Evolutionary conservation across 768 basidiomycete species (phyloP), one percentile per base, ranked within the genome.

Genomic region (Melanogaster broomeanus): DNA sequence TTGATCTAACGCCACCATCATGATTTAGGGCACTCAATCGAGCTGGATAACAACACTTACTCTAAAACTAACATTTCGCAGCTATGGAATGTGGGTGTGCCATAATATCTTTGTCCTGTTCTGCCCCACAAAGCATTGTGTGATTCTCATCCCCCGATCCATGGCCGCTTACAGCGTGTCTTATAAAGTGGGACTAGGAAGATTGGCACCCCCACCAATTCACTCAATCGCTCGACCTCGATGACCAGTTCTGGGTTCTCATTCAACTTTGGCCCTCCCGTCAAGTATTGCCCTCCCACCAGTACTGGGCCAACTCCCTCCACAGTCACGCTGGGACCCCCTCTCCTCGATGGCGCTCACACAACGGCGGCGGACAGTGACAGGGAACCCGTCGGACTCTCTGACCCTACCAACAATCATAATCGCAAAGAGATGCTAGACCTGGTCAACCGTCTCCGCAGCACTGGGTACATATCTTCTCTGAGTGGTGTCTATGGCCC

Each of bases 391-490:
- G 75, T 87, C 4, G 85, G 85, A 0, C 72, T 87, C 0, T 79
- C 82, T 0, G 75, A 79, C 52, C 71, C 78, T 0, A 58, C 66
- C 10, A 63, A 76, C n/a, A 68, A 75, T 0, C 64, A 71, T 3
- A 67, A 64, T 1, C 72, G 83, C 6, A 74, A 78, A 5, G 70
- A 65, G 13, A 77, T 85, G 73, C 70, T 88, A 0, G 84, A 87
- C 44, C 61, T 84, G 0, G 72, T 86, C 2, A 85, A 87, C 49
- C 77, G 77, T 1, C 62, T 88, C 0, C 82, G 82, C 10, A 80
- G 66, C 40, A 85, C 84, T 0, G 87, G 87, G 87, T 84, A 52
- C 12, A 69, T 2, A 15, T 31, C 31, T 31, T 31, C 31, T 30
- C 10, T 30, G 28, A 31, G 11, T 31, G 6, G 10, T 31, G 31